phyloP scores from a whole-genome alignment of 179 eudicot species.

The Carnegiea gigantea region DNA sequence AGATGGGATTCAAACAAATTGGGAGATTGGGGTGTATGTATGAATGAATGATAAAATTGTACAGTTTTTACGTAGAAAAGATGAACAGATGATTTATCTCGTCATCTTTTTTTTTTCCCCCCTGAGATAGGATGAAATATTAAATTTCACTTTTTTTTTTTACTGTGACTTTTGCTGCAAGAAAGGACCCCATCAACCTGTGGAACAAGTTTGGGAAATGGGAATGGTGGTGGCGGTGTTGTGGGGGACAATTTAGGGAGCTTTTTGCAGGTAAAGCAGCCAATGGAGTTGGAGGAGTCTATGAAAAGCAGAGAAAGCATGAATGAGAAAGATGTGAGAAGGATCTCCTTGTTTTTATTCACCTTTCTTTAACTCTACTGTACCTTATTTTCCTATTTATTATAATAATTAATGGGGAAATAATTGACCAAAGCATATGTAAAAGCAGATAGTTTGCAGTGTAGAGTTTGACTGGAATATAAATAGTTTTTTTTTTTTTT shows the following conservation, averaged over 20 bases:
- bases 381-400: not conserved
- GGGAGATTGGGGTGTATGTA: conserved; percentile 13
- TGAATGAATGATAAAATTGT: conserved; percentile 30
- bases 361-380: not conserved
- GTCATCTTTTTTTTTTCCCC: not conserved
- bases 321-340: conserved; percentile 28
- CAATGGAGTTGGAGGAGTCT: conserved; percentile 21
- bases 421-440: not conserved
- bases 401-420: not conserved
- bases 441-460: not conserved
- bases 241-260: conserved; percentile 21
- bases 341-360: not conserved
- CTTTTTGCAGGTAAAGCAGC: conserved; percentile 29
- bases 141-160: not conserved
- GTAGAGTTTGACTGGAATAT: conserved; percentile 7
- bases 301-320: conserved; percentile 72
- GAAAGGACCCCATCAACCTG: conserved; percentile 15
- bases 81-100: conserved; percentile 16
- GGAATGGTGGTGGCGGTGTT: conserved; percentile 19
- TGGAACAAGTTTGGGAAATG: conserved; percentile 23
- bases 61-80: conserved; percentile 19
- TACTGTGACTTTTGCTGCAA: conserved; percentile 37
- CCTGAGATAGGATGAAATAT: not conserved
- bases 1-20: conserved; percentile 21
- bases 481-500: not conserved